Evolutionary conservation across 176 grass and related monocot species (phyloP).

Genomic region (Urochloa ruziziensis): DNA sequence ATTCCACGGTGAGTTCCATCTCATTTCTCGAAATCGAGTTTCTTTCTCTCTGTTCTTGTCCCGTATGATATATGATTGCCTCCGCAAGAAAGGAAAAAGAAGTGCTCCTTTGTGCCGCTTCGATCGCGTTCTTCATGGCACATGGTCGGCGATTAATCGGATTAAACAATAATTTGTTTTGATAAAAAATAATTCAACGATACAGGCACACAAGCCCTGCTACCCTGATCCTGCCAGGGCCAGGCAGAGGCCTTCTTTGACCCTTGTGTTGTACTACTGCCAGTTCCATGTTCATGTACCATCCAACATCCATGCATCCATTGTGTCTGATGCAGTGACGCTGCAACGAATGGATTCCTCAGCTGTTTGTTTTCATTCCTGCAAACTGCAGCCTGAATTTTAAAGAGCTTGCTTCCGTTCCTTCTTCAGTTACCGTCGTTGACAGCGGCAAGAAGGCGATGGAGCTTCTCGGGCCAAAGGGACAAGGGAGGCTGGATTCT

Average conservation of each 20-base stretch:
- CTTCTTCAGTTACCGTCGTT: constrained; percentile 70
- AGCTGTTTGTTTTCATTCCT: neutral
- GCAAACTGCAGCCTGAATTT: neutral
- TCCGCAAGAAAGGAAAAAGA: no score
- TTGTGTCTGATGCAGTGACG: neutral
- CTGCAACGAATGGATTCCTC: neutral
- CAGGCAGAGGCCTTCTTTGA: no score
- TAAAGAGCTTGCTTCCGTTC: neutral
- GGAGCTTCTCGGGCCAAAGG: constrained; percentile 61
- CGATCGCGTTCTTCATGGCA: neutral
- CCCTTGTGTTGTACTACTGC: neutral
- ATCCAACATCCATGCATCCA: no score
- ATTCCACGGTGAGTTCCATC: constrained; percentile 48
- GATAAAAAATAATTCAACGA: no score
- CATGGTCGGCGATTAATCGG: neutral
- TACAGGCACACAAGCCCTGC: no score
- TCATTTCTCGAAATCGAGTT: neutral
- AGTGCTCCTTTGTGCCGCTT: neutral
- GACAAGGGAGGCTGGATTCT: constrained; percentile 6
- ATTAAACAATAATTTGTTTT: no score
- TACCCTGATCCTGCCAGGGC: no score
- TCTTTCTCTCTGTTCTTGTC: neutral
- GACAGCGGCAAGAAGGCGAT: constrained; percentile 90
- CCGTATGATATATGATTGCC: no score
- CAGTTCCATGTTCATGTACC: neutral